Evolutionary conservation across 2,329 filamentous ascomycete genomes (phyloP).

Genomic region (Fusarium sp.): DNA sequence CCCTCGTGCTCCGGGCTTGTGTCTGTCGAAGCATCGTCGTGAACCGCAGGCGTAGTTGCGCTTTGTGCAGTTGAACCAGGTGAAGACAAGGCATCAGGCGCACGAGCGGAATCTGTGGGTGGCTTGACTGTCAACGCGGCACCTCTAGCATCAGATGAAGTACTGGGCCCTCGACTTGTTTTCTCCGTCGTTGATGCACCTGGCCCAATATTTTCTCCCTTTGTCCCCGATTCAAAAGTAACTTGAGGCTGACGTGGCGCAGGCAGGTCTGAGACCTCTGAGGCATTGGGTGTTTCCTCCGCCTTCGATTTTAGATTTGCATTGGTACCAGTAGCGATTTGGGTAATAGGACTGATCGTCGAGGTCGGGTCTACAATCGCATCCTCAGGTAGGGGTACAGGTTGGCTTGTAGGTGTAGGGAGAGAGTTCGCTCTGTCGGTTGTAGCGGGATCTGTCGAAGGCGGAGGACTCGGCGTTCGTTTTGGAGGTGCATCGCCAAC

Average conservation of each 20-base stretch:
- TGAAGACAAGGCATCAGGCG: conserved; percentile 60
- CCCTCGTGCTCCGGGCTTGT: conserved; percentile 79
- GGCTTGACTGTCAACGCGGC: conserved; percentile 45
- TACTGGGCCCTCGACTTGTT: not conserved
- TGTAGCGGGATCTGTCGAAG: conserved; percentile 15
- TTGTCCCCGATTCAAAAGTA: conserved; percentile 46
- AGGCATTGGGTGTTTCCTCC: not conserved
- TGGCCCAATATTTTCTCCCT: conserved; percentile 30
- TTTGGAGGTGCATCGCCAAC: conserved; percentile 14
- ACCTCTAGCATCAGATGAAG: conserved; percentile 1
- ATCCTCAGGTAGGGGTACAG: not conserved
- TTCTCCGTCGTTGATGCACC: conserved; percentile 6
- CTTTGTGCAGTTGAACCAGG: conserved; percentile 76
- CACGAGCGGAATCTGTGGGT: conserved; percentile 48
- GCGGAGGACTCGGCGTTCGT: conserved; percentile 16
- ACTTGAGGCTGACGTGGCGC: conserved; percentile 42
- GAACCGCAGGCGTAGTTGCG: conserved; percentile 74
- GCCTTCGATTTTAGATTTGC: not conserved
- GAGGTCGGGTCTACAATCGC: conserved; percentile 22
- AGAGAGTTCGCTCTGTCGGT: not conserved
- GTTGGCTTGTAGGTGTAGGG: not conserved
- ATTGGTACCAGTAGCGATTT: not conserved
- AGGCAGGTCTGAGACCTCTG: not conserved
- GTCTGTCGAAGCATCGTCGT: conserved; percentile 74
- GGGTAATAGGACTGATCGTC: conserved; percentile 7